Evolutionary conservation across 2,329 filamentous ascomycete genomes (phyloP), one percentile per base, ranked within the genome.

Genomic region (Samsoniella hepiali): DNA sequence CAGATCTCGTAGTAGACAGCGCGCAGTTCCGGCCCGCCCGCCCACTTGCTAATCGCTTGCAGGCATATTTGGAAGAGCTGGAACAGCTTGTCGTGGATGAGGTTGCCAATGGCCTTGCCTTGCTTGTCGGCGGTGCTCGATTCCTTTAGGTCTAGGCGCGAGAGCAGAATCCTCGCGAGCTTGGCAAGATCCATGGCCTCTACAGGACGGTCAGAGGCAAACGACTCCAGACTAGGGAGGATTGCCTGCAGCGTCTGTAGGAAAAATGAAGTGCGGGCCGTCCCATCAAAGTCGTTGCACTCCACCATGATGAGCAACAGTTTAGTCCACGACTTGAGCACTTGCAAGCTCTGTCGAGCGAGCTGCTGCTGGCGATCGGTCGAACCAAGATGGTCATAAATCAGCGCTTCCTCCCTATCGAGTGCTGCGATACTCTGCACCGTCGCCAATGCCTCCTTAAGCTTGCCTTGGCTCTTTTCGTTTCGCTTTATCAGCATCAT

Each of bases 1-100:
- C 91, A 93, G 69, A 97, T 96, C 70, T 90, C 90, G 75, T 98
- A 99, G 76, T 96, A 94, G 29, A 91, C 84, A 64, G 95, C 88
- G 58, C 95, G 88, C 45, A 99, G 79, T 62, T 87, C 82, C 17
- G 90, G 80, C 60, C 85, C 88, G 5, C 89, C 88, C 1, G 88
- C 84, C 71, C 90, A 88, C 65, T 90, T 88, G 67, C 88, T 86
- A 62, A 96, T 89, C 5, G 92, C 91, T 69, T 88, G 85, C 15
- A 97, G 81, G 66, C 91, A 93, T 45, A 92, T 86, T 66, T 96
- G 91, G 81, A 99, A 97, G 4, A 98, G 84, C 72, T 97, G 90
- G 72, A 93, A 93, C 0, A 98, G 82, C 71, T 95, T 91, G 73
- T 98, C 94, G 72, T 92, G 91, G 40, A 95, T 87, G 32, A 94